Base-by-base conservation (phyloP, 441 rosid species). In the Manihot esculenta region DNA sequence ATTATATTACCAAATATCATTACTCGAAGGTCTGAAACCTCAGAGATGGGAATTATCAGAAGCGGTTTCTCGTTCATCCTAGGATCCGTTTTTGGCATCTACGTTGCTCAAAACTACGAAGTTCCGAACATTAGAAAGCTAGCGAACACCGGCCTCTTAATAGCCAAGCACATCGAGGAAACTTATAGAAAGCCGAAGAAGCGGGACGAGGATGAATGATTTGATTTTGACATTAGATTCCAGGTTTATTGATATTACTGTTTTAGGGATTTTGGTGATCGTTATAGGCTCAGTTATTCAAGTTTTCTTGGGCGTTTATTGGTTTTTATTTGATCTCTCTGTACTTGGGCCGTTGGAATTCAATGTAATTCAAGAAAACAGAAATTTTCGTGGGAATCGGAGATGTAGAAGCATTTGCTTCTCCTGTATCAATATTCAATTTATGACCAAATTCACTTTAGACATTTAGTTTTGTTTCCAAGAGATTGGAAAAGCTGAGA, bases 91-190 rank as follows among this genome's bases (percentile, higher is more conserved):
- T 75, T 82, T 47, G 94, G 96, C 6, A 75, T 86, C 41, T 90
- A 86, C 77, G 44, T 79, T 0, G 91, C 91, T 24, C 96, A 92
- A 74, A 92, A 88, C 82, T 88, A 87, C 88, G 72, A 77, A 78
- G 88, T 87, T 26, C 96, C 96, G 0, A 82, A 85, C 73, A 62
- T 88, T 20, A 82, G 63, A 80, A 85, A 81, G 84, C 81, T 90
- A 54, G 60, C 85, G 5, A 68, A 62, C 66, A 84, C 91, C 14
- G 88, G 84, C 41, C 51, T 82, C 60, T 18, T 83, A 72, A 75
- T 82, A 18, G 83, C 83, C 76, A 85, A 87, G 66, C 91, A 81
- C 83, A 67, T 84, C 75, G 93, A 92, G 53, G 89, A 87, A 78
- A 81, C 68, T 10, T 81, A 88, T 41, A 80, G 90, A 55, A 86